Evolutionary conservation across 306 rosid genomes (phyloP).

Genomic region (Dalbergia cochinchinensis): DNA sequence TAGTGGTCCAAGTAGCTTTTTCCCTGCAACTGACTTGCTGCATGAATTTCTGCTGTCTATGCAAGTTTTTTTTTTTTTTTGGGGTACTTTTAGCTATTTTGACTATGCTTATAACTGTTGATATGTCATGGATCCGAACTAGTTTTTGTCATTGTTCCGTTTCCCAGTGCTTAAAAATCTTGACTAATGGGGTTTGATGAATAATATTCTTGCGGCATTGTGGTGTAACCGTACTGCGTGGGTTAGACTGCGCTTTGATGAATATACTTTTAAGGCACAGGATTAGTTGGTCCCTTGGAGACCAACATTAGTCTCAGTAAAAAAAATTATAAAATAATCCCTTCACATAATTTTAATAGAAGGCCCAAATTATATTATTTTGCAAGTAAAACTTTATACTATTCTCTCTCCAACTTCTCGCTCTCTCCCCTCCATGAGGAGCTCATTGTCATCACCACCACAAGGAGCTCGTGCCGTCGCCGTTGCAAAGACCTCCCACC

Average conservation of each 20-base stretch:
- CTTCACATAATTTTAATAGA: too few relatives aligned
- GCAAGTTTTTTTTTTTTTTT: neutral
- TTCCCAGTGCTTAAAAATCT: constrained; percentile 2
- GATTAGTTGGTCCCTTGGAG: too few relatives aligned
- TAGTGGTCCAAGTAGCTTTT: neutral
- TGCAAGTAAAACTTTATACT: too few relatives aligned
- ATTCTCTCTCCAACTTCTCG: too few relatives aligned
- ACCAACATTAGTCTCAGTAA: too few relatives aligned
- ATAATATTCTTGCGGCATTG: constrained; percentile 5
- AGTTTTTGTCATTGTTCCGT: neutral
- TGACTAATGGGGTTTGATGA: constrained; percentile 7
- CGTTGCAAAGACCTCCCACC: too few relatives aligned
- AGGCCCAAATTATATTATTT: too few relatives aligned
- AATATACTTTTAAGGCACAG: too few relatives aligned
- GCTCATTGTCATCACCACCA: too few relatives aligned
- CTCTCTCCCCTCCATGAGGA: too few relatives aligned
- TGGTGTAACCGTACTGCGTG: neutral
- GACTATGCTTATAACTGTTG: neutral
- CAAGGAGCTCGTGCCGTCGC: too few relatives aligned
- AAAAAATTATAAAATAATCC: too few relatives aligned
- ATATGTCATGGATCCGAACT: neutral
- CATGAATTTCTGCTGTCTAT: constrained; percentile 19
- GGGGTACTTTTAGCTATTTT: neutral
- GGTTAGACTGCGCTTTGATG: constrained; percentile 22
- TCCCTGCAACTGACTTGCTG: neutral